A percentile compares a stretch with the other conserved stretches of the same genome.
Conservation (phyloP, 805 yeast species). For the Candida sakaeoensis region DNA sequence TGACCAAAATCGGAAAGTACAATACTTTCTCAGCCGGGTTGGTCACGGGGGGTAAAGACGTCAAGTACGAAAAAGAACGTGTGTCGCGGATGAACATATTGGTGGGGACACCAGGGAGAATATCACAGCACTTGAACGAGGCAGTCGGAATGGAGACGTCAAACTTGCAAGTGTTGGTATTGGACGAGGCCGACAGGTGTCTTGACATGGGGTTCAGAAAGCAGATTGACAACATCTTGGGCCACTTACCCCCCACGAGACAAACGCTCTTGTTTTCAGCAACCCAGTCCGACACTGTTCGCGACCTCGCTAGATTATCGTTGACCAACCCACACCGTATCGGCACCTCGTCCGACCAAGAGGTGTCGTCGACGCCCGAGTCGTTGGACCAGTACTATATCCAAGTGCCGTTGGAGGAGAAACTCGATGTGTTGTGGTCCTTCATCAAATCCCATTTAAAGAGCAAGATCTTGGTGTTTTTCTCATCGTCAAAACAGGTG, state of each 20-base stretch:
- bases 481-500: conserved; percentile 86
- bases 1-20: conserved; percentile 73
- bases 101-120: conserved; percentile 89
- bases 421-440: conserved; percentile 81
- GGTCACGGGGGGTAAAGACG: conserved; percentile 92
- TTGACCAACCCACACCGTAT: conserved; percentile 54
- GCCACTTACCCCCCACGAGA: conserved; percentile 72
- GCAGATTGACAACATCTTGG: conserved; percentile 75
- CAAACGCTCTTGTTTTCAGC: conserved; percentile 87
- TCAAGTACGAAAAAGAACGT: conserved; percentile 75
- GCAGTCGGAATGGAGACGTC: conserved; percentile 73
- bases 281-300: conserved; percentile 79
- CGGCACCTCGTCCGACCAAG: conserved; percentile 38
- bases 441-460: conserved; percentile 82
- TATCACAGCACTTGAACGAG: conserved; percentile 88
- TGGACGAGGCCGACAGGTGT: conserved; percentile 92
- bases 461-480: conserved; percentile 74
- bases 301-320: conserved; percentile 78
- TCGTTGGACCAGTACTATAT: conserved; percentile 81
- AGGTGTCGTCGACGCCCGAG: conserved; percentile 73
- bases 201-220: conserved; percentile 90
- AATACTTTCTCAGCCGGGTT: conserved; percentile 82
- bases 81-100: conserved; percentile 74
- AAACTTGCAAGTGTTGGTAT: conserved; percentile 71
- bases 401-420: conserved; percentile 68